Evolutionary conservation across 2,329 filamentous ascomycete species (phyloP), one percentile per base, ranked within the genome.

Genomic region (Periconia sp.): DNA sequence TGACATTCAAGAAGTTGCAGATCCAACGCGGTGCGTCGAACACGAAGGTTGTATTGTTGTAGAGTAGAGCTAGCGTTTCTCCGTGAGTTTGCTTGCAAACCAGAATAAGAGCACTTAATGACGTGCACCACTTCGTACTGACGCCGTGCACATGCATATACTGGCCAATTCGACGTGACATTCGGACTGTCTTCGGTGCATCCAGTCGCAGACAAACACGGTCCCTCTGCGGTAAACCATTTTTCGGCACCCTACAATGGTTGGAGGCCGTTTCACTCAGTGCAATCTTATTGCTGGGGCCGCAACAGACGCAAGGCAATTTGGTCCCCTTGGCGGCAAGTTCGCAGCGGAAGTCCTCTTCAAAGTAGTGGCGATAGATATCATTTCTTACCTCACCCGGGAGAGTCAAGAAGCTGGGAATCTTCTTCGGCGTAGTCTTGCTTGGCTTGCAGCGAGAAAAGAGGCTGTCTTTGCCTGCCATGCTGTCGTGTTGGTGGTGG

Each of bases 371-470:
- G 7, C 37, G 43, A 54, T 78, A 83, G 35, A 83, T 78, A 1
- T 63, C 54, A 46, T 69, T 67, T 40, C 80, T 74, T 11, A 82
- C 52, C 55, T 83, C 80, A 12, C 71, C 70, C 0, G 80, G 78
- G 0, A 82, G 54, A 1, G 51, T 38, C 4, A 70, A 52, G 42
- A 71, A 70, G 17, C 60, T 58, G n/a, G 43, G 47, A 7, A 48
- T 43, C 37, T 55, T 51, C 31, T 50, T 63, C 7, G 37, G 30
- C 6, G 36, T 16, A 13, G 23, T 15, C 21, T 31, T 43, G 18
- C 31, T 41, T 12, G 42, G 43, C 19, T 33, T 44, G 32, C 43
- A 36, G 24, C 43, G 49, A 9, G 48, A 52, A 42, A 54, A 56
- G 25, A 57, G 48, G 12, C 36, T 43, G 17, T 24, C 18, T 13